phyloP scores from a whole-genome alignment of 2,329 filamentous ascomycete genomes.

The Monilinia aucupariae region DNA sequence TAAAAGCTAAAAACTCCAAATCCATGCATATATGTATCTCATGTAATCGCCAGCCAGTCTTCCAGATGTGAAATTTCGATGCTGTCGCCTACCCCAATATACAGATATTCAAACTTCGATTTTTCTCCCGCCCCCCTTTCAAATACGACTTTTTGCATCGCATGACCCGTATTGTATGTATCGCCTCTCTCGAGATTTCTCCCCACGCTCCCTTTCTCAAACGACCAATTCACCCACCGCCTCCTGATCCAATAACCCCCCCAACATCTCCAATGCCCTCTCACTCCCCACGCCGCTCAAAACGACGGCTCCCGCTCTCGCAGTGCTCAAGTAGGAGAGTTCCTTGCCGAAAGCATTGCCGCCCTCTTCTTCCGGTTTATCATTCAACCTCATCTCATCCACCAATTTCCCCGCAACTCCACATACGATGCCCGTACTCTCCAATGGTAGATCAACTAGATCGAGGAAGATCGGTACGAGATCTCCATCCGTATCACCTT shows the following conservation, averaged over 20 bases:
- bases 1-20: too few species aligned
- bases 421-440: slow-evolving; percentile 91
- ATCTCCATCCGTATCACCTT: slow-evolving; percentile 67
- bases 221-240: not conserved
- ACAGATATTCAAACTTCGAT: too few species aligned
- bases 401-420: slow-evolving; percentile 82
- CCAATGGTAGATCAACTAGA: slow-evolving; percentile 70
- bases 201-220: not conserved
- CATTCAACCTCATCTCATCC: slow-evolving; percentile 53
- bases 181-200: too few species aligned
- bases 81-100: too few species aligned
- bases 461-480: slow-evolving; percentile 86
- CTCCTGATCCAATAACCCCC: slow-evolving; percentile 35
- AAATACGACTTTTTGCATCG: too few species aligned
- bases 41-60: too few species aligned
- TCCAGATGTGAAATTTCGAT: too few species aligned
- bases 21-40: too few species aligned
- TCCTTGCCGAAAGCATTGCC: slow-evolving; percentile 47
- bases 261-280: slow-evolving; percentile 68
- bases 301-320: slow-evolving; percentile 82
- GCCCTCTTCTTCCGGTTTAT: not conserved
- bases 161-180: too few species aligned
- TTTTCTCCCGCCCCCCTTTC: too few species aligned
- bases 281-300: slow-evolving; percentile 67
- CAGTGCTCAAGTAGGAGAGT: slow-evolving; percentile 86